Conservation (phyloP, 2,329 filamentous ascomycete genomes). For the Celoporthe dispersa region DNA sequence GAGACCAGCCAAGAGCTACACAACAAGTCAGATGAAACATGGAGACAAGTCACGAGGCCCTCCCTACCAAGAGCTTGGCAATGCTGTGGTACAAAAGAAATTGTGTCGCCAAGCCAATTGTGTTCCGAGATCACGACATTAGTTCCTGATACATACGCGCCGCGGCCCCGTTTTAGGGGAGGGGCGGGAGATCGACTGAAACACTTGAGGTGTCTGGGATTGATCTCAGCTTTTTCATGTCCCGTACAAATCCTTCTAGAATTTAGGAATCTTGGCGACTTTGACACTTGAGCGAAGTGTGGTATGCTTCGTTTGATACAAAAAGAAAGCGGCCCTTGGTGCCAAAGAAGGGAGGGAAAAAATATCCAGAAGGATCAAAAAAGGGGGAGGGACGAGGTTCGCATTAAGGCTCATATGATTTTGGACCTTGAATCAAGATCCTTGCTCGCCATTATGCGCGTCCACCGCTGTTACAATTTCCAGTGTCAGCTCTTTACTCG, state of each 20-base stretch:
- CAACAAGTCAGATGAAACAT: background rate
- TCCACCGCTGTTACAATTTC: too few species aligned
- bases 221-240: background rate
- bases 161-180: background rate
- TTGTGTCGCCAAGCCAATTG: background rate
- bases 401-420: background rate
- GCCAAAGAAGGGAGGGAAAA: too few species aligned
- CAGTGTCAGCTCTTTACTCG: too few species aligned
- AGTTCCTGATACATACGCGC: background rate
- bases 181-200: constrained; percentile 14
- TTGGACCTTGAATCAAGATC: background rate
- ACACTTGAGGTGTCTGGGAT: constrained; percentile 1
- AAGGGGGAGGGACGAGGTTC: background rate
- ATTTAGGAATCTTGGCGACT: too few species aligned
- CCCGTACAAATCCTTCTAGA: background rate
- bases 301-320: background rate
- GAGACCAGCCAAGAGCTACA: background rate
- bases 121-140: background rate
- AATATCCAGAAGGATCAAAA: background rate
- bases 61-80: background rate
- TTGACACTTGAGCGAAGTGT: too few species aligned
- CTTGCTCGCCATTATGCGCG: background rate
- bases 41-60: background rate
- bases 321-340: background rate
- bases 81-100: background rate